Base-by-base conservation (phyloP, 2,329 filamentous ascomycete genomes). In the Sporothrix brunneoviolacea region DNA sequence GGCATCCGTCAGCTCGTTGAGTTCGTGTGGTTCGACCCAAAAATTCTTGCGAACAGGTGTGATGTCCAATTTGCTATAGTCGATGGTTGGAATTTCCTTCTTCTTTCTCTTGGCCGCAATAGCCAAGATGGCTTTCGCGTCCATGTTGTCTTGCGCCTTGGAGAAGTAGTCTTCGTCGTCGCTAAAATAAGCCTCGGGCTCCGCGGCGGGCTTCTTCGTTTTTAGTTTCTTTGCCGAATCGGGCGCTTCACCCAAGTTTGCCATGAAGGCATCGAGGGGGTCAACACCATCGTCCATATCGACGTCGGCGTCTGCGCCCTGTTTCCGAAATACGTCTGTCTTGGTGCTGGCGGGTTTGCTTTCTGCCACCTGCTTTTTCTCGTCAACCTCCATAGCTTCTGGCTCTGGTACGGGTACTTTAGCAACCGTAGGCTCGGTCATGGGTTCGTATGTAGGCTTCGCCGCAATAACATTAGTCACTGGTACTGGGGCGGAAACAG, bases 181-280 rank as follows among this genome's bases (percentile, higher is more conserved):
- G 54, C 85, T 88, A 64, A 95, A 95, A 60, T 96, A 86, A 8
- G 91, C 82, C 64, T 95, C 84, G 2, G 88, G 88, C 39, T 55
- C 56, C 60, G 88, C 83, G 50, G 84, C 81, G 39, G 74, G 65
- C 58, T 78, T 78, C 55, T 75, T 75, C 38, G 61, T 64, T 53
- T 68, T 58, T n/a, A 64, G 60, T 44, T 65, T 66, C 48, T 67
- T 70, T 32, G 57, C 44, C 8, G 61, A 48, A 50, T 80, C 76
- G 3, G 86, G 68, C 35, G 76, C 67, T 6, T 46, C 15, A 49
- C 77, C 74, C 15, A 82, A 73, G 54, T 78, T 80, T 47, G 83
- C 85, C 93, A 98, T 98, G 71, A 94, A 98, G n/a, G 90, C 91
- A 70, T 98, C 93, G 33, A 98, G 73, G 8, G 93, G 89, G 65